Evolutionary conservation across 768 basidiomycete species (phyloP).

Genomic region (Termitomyces sp.): DNA sequence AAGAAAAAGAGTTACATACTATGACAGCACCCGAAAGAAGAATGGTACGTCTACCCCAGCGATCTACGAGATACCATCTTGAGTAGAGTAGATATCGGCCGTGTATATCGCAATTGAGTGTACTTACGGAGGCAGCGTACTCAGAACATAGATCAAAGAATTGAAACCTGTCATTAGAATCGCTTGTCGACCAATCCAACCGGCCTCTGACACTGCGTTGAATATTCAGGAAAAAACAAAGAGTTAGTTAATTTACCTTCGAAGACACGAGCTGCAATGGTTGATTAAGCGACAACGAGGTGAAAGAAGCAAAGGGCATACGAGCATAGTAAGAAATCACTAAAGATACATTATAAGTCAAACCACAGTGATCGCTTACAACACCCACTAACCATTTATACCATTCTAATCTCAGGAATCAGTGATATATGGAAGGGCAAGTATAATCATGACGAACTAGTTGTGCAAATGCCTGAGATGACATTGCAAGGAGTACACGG

Average conservation of each 20-base stretch:
- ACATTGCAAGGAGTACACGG: conserved; percentile 89
- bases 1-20: conserved; percentile 29
- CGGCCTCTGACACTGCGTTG: conserved; percentile 50
- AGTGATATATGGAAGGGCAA: background rate
- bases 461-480: conserved; percentile 93
- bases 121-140: conserved; percentile 66
- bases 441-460: conserved; percentile 48
- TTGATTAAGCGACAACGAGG: background rate
- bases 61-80: conserved; percentile 84
- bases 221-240: background rate
- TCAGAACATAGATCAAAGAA: conserved; percentile 61
- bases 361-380: background rate
- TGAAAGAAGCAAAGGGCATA: conserved; percentile 32
- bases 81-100: conserved; percentile 1
- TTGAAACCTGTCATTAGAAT: conserved; percentile 90
- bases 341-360: conserved; percentile 21
- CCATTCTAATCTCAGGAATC: conserved; percentile 58
- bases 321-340: conserved; percentile 95
- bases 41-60: conserved; percentile 77
- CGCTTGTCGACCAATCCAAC: conserved; percentile 83
- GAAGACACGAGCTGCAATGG: conserved; percentile 73
- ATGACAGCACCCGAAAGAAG: conserved; percentile 71
- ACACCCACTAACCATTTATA: conserved; percentile 69
- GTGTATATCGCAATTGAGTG: background rate
- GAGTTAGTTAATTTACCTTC: conserved; percentile 52